Evolutionary conservation across 257 asterid species (phyloP).

Genomic region (Capsicum rhomboideum): DNA sequence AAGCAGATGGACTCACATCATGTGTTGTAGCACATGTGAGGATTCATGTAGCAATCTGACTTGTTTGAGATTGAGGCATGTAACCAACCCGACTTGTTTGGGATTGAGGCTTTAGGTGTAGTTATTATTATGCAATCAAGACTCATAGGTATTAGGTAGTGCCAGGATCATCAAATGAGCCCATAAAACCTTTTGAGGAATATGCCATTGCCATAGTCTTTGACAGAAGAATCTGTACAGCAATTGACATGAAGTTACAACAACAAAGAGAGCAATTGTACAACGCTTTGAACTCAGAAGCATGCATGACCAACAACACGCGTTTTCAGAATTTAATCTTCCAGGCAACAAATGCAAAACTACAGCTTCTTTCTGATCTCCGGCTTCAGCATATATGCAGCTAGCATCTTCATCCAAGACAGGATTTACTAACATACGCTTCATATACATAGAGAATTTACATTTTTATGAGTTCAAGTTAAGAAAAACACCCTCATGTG

Average conservation of each 20-base stretch:
- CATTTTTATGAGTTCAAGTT: background rate
- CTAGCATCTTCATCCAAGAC: background rate
- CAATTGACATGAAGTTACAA: background rate
- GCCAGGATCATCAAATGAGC: background rate
- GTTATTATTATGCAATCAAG: background rate
- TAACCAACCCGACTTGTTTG: no score
- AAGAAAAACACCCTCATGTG: background rate
- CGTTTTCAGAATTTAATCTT: background rate
- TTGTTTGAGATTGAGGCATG: background rate
- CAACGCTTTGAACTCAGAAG: background rate
- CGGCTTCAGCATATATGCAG: slow-evolving; percentile 13
- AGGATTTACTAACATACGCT: background rate
- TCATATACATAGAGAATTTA: background rate
- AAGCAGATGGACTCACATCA: background rate
- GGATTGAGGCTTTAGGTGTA: background rate
- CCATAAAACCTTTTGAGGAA: background rate
- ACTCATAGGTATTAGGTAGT: background rate
- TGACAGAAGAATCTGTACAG: slow-evolving; percentile 1
- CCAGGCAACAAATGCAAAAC: background rate
- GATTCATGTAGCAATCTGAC: background rate
- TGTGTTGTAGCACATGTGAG: background rate
- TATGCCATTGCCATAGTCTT: background rate
- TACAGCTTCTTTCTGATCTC: background rate
- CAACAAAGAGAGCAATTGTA: background rate
- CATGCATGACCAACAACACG: background rate